These are phyloP conservation scores for Vanrija sp. DNA, from an alignment of 1,284 basidiomycete genomes.

Conservation along the genomic window DNA sequence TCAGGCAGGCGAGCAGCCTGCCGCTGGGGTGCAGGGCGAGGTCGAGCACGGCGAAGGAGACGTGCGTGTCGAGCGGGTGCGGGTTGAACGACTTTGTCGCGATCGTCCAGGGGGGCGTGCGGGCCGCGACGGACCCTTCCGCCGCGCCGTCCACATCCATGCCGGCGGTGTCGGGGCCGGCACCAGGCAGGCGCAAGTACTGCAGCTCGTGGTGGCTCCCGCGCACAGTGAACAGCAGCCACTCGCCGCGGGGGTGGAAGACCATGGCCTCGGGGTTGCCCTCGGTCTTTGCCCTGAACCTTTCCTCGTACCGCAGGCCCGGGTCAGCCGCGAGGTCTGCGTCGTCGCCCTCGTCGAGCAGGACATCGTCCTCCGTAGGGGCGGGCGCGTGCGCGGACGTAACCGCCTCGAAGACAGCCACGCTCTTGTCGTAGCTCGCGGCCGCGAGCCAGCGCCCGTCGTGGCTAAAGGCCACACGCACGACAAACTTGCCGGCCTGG, in stretches of 20 bases:
- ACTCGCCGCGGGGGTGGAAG: slow-evolving; percentile 31
- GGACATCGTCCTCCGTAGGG: slow-evolving; percentile 7
- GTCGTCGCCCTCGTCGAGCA: slow-evolving; percentile 37
- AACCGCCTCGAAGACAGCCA: slow-evolving; percentile 37
- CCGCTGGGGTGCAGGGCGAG: slow-evolving; percentile 45
- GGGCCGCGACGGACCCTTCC: not conserved
- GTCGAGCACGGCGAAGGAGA: slow-evolving; percentile 62
- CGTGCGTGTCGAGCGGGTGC: slow-evolving; percentile 43
- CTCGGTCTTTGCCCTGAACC: slow-evolving; percentile 27
- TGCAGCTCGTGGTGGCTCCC: slow-evolving; percentile 34
- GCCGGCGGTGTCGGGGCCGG: not conserved
- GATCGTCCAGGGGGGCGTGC: slow-evolving; percentile 14
- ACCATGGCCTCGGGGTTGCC: slow-evolving; percentile 46
- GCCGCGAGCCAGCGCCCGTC: slow-evolving; percentile 43
- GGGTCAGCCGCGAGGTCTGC: slow-evolving; percentile 35
- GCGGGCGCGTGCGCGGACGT: not conserved
- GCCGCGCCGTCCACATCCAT: not conserved
- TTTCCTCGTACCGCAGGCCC: slow-evolving; percentile 30
- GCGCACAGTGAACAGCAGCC: slow-evolving; percentile 39
- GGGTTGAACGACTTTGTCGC: slow-evolving; percentile 44
- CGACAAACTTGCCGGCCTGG: slow-evolving; percentile 42
- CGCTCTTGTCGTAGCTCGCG: slow-evolving; percentile 45
- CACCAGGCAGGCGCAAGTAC: slow-evolving; percentile 24
- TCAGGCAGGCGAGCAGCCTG: slow-evolving; percentile 44
- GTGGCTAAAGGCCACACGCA: slow-evolving; percentile 40